Evolutionary conservation across 257 asterid genomes (phyloP).

Genomic region (Solanum sejunctum): DNA sequence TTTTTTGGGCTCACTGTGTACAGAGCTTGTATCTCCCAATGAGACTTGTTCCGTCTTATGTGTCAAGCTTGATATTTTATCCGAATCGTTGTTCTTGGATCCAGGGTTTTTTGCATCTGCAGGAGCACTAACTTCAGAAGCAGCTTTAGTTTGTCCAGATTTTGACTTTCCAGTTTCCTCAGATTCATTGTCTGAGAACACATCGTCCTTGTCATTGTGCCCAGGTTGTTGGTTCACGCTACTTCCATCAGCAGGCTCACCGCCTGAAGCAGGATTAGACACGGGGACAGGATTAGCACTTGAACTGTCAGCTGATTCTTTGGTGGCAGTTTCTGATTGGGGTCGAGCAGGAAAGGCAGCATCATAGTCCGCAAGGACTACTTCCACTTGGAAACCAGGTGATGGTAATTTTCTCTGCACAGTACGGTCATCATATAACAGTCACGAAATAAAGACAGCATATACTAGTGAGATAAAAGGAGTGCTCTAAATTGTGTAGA

Average conservation of each 20-base stretch:
- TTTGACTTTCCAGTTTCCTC: constrained; percentile 35
- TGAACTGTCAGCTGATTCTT: constrained; percentile 20
- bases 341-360: constrained; percentile 25
- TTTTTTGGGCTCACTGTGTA: constrained; percentile 28
- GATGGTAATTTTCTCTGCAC: constrained; percentile 92
- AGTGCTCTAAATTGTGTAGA: not conserved
- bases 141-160: constrained; percentile 12
- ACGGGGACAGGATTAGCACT: constrained; percentile 16
- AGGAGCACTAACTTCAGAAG: constrained; percentile 17
- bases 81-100: constrained; percentile 16
- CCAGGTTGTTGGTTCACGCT: constrained; percentile 20
- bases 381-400: constrained; percentile 91
- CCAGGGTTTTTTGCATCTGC: constrained; percentile 9
- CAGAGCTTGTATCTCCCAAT: constrained; percentile 27
- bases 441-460: not conserved
- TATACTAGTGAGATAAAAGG: not conserved
- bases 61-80: constrained; percentile 27
- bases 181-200: constrained; percentile 53
- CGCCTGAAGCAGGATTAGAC: constrained; percentile 20
- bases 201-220: constrained; percentile 37
- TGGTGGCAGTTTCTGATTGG: constrained; percentile 24
- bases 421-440: not conserved
- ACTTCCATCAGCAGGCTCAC: constrained; percentile 18
- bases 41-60: constrained; percentile 43
- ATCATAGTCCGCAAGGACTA: constrained; percentile 72